Evolutionary conservation across 2,329 filamentous ascomycete species (phyloP).

Genomic region (Elsinoe arachidis): DNA sequence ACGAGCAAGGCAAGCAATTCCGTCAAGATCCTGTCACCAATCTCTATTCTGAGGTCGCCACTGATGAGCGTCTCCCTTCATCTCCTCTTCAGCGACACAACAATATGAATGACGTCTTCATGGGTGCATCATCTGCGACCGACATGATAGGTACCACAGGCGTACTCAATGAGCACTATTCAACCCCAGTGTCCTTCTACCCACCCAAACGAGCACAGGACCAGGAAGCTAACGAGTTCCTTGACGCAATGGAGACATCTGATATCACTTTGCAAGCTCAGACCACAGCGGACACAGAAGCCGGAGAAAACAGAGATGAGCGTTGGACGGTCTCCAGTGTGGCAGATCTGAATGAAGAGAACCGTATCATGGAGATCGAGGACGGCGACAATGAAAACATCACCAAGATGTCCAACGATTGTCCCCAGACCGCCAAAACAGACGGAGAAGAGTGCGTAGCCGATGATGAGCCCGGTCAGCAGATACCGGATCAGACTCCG

Average conservation of each 20-base stretch:
- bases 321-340: background rate
- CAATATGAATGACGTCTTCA: background rate
- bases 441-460: too few species aligned
- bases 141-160: background rate
- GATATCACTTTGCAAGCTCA: background rate
- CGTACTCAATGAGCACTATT: background rate
- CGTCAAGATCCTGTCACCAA: slow-evolving; percentile 1
- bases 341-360: background rate
- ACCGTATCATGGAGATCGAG: background rate
- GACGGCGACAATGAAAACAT: background rate
- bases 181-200: background rate
- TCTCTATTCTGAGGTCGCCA: background rate
- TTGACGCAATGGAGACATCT: background rate
- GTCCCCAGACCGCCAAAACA: too few species aligned
- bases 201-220: background rate
- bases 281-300: background rate
- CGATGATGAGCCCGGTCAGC: too few species aligned
- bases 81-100: background rate
- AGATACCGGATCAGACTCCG: background rate
- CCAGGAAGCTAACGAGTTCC: background rate
- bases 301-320: background rate
- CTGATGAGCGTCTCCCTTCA: background rate
- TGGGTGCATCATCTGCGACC: background rate
- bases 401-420: too few species aligned
- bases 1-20: background rate